Percentiles rank a stretch among this genome's conserved stretches.
Conservation (phyloP, 805 yeast species). For the Starmera pachycereana region DNA sequence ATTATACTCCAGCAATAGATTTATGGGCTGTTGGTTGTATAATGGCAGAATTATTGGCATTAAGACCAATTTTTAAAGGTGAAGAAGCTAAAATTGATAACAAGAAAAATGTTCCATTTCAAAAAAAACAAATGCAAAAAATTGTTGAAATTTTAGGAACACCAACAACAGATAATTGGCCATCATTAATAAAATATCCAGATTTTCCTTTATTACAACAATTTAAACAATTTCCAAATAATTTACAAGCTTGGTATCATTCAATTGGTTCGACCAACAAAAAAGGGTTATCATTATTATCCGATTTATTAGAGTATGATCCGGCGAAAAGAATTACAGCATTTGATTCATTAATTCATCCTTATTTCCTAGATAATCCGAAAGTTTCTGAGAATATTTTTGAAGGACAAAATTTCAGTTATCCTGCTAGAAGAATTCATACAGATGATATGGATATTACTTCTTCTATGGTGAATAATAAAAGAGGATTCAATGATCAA, state of each 20-base stretch:
- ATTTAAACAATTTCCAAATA: constrained; percentile 50
- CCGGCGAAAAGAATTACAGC: constrained; percentile 78
- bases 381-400: constrained; percentile 69
- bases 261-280: constrained; percentile 68
- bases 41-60: constrained; percentile 77
- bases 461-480: constrained; percentile 20
- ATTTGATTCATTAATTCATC: constrained; percentile 60
- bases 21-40: constrained; percentile 96
- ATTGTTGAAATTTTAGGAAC: constrained; percentile 91
- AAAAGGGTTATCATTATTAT: constrained; percentile 55
- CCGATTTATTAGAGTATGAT: constrained; percentile 66
- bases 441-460: constrained; percentile 78
- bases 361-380: constrained; percentile 66
- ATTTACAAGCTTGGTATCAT: constrained; percentile 77
- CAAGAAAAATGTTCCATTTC: constrained; percentile 89
- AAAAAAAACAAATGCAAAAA: constrained; percentile 82
- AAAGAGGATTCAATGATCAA: constrained; percentile 17
- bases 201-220: constrained; percentile 61
- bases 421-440: constrained; percentile 81
- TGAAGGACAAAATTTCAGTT: constrained; percentile 59
- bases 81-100: constrained; percentile 96
- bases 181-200: constrained; percentile 68
- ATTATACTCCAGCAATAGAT: constrained; percentile 88
- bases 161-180: constrained; percentile 75
- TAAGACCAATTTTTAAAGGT: constrained; percentile 92